Percentiles rank a stretch among this genome's conserved stretches.
These are phyloP conservation scores for Salix purpurea DNA, from an alignment of 345 rosid species.

Conservation along the genomic window DNA sequence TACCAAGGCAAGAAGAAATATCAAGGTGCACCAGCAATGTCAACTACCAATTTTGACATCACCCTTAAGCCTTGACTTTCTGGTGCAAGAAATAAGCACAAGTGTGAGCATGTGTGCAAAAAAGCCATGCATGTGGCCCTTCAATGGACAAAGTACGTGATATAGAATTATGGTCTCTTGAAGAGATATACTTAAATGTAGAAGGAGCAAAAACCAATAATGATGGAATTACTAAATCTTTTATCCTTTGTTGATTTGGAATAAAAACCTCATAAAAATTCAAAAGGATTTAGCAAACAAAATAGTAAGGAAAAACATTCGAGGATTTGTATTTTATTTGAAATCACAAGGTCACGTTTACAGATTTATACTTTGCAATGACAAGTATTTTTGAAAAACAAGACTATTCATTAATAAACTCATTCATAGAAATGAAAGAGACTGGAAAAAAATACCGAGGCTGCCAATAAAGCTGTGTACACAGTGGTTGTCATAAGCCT, in stretches of 20 bases:
- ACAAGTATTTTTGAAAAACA: background rate
- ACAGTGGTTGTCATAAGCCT: slow-evolving; percentile 84
- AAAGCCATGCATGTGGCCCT: background rate
- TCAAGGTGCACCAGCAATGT: background rate
- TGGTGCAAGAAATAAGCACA: background rate
- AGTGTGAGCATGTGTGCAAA: no score
- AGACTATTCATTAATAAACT: background rate
- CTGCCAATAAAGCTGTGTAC: slow-evolving; percentile 84
- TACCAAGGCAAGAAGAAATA: background rate
- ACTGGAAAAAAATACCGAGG: slow-evolving; percentile 59
- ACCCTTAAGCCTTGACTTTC: background rate
- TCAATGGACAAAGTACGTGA: background rate
- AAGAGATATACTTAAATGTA: background rate
- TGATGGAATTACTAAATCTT: background rate
- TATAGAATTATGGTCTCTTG: background rate
- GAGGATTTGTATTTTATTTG: background rate
- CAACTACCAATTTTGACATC: no score
- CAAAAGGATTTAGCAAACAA: background rate
- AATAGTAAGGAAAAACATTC: background rate
- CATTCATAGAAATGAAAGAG: background rate
- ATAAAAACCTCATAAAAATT: background rate
- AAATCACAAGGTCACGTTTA: background rate
- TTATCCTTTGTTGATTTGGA: background rate
- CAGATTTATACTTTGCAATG: background rate
- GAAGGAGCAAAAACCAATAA: background rate